Conservation (phyloP, 2,329 filamentous ascomycete species). For the Aspergillus sp. region DNA sequence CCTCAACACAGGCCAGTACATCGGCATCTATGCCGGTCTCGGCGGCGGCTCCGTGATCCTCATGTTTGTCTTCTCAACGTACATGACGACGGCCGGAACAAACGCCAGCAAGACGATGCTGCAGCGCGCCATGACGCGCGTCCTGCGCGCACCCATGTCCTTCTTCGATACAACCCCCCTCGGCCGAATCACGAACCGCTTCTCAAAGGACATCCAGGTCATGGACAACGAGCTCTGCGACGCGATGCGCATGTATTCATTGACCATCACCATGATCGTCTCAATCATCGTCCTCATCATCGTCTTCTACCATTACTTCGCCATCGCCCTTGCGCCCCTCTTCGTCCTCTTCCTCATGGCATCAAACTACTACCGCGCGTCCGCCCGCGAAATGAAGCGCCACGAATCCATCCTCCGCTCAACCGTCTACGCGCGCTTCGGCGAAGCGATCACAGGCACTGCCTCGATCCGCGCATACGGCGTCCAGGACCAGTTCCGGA, state of each 20-base stretch:
- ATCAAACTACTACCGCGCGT: slow-evolving; percentile 85
- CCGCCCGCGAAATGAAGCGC: slow-evolving; percentile 91
- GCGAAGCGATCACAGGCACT: slow-evolving; percentile 77
- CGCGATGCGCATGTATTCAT: slow-evolving; percentile 87
- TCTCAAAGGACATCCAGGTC: slow-evolving; percentile 91
- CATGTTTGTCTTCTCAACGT: slow-evolving; percentile 79
- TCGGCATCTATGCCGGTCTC: slow-evolving; percentile 71
- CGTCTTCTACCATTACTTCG: slow-evolving; percentile 92
- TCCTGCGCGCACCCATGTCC: slow-evolving; percentile 73
- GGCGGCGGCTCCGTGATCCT: slow-evolving; percentile 72
- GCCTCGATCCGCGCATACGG: slow-evolving; percentile 90
- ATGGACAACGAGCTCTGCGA: slow-evolving; percentile 95
- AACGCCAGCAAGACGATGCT: slow-evolving; percentile 82
- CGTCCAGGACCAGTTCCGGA: slow-evolving; percentile 73
- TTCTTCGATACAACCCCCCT: slow-evolving; percentile 98
- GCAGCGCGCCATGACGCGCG: slow-evolving; percentile 75
- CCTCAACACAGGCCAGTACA: slow-evolving; percentile 70
- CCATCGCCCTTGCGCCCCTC: slow-evolving; percentile 69
- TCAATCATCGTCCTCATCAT: slow-evolving; percentile 90
- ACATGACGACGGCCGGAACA: slow-evolving; percentile 79
- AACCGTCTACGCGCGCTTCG: slow-evolving; percentile 85
- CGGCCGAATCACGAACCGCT: slow-evolving; percentile 93
- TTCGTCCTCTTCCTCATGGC: slow-evolving; percentile 79
- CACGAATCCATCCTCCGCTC: slow-evolving; percentile 90
- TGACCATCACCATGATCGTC: slow-evolving; percentile 80